Conservation (phyloP, 495 filamentous ascomycete species). For the Bombardia bombarda region DNA sequence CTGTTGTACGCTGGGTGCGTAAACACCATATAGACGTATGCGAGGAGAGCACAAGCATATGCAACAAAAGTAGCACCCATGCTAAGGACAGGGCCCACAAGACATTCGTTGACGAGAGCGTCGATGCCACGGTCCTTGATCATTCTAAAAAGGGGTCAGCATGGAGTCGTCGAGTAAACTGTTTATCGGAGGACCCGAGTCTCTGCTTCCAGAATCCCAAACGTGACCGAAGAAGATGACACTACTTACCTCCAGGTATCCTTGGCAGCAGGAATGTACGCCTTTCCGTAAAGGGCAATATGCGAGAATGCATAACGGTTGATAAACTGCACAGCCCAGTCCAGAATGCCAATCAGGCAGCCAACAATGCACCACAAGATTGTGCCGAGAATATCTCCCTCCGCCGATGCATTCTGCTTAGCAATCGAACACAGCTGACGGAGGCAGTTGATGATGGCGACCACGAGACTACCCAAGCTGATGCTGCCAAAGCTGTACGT, state of each 20-base stretch:
- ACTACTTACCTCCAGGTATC: constrained; percentile 65
- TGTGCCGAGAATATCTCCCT: constrained; percentile 61
- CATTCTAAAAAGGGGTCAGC: constrained; percentile 41
- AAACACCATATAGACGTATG: constrained; percentile 72
- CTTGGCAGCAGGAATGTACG: constrained; percentile 77
- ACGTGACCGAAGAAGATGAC: background rate
- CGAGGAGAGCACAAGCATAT: constrained; percentile 71
- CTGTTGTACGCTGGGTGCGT: constrained; percentile 73
- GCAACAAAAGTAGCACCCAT: constrained; percentile 80
- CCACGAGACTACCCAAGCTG: constrained; percentile 72
- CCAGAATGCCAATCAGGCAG: constrained; percentile 68
- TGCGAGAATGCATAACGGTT: constrained; percentile 85
- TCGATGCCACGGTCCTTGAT: constrained; percentile 89
- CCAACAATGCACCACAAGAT: constrained; percentile 64
- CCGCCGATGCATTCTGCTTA: constrained; percentile 50
- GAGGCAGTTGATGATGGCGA: constrained; percentile 80
- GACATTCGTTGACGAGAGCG: constrained; percentile 80
- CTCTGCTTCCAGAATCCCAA: background rate
- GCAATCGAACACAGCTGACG: constrained; percentile 70
- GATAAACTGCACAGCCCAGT: constrained; percentile 77
- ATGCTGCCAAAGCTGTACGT: constrained; percentile 93
- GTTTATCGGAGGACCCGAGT: background rate
- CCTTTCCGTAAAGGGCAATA: constrained; percentile 85
- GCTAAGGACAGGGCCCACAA: constrained; percentile 82
- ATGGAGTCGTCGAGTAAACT: too few species aligned